A percentile compares a stretch with the other conserved stretches of the same genome.
Conservation (phyloP, 2,329 filamentous ascomycete genomes). For the Alternaria gaisen region DNA sequence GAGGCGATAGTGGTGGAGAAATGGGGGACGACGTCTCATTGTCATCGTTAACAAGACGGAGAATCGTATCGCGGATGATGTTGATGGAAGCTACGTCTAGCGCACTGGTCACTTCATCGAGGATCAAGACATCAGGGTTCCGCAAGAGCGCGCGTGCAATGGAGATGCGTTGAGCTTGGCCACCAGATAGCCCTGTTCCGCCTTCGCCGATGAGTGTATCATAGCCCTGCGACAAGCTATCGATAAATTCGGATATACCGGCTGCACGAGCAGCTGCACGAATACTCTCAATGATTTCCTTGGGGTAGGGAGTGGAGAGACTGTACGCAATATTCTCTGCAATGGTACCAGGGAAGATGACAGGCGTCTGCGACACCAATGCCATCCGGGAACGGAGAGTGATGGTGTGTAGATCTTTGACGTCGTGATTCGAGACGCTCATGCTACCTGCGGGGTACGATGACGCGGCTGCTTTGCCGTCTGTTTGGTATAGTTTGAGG, state of each 20-base stretch:
- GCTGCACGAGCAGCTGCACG: constrained; percentile 62
- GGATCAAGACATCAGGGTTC: constrained; percentile 74
- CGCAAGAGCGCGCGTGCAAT: constrained; percentile 82
- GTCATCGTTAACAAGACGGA: constrained; percentile 55
- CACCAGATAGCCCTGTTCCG: constrained; percentile 76
- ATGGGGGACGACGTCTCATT: not conserved
- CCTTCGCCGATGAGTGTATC: constrained; percentile 79
- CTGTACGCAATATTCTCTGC: constrained; percentile 86
- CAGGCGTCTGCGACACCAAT: constrained; percentile 75
- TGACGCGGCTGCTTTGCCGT: not conserved
- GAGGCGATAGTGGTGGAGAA: not conserved
- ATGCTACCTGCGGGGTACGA: constrained; percentile 51
- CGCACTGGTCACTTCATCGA: constrained; percentile 88
- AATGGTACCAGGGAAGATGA: constrained; percentile 80
- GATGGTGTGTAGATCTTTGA: constrained; percentile 66
- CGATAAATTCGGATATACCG: constrained; percentile 80
- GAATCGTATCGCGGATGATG: constrained; percentile 70
- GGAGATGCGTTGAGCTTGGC: constrained; percentile 81
- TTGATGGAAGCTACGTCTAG: constrained; percentile 75
- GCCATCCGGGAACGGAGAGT: constrained; percentile 69
- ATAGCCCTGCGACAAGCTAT: constrained; percentile 74
- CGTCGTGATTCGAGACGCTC: constrained; percentile 67
- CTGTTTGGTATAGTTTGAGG: constrained; percentile 70
- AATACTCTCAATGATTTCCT: constrained; percentile 59
- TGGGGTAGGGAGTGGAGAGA: constrained; percentile 63